Base-by-base conservation (phyloP, 2,329 filamentous ascomycete genomes). In the Xylariaceae sp. region DNA sequence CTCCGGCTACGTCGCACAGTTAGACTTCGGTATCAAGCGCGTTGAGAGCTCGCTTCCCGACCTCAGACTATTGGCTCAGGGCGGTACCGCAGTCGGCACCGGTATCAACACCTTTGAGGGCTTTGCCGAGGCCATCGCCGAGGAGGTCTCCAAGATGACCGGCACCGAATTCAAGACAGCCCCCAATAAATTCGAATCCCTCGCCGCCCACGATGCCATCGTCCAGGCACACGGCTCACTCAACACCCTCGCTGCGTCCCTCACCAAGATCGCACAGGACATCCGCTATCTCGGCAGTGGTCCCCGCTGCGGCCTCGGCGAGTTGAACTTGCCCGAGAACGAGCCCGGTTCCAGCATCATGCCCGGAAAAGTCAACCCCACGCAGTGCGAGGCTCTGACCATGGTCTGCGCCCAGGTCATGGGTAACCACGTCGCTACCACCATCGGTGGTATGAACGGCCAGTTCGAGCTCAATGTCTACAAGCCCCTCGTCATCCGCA, bases 381-480 rank as follows among this genome's bases (percentile, higher is more conserved):
- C 94, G 31, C 94, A 99, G 75, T 96, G 90, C 74, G 94, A 99
- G 78, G 89, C 90, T 54, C 76, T 99, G 70, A 97, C 94, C 62
- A 99, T 99, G 94, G 79, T 97, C 53, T 96, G 92, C 76, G 84
- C 89, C 17, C 94, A 99, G 74, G 92, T 99, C 55, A 96, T 97
- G 81, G 94, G 94, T 66, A 99, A 99, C 80, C 85, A 97, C 68
- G 87, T 90, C 47, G 90, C 94, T 35, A 85, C 89, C 53, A 96
- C 92, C 30, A 90, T 97, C 63, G 90, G 90, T 56, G 94, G 92
- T 66, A 95, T 95, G 77, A 95, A 94, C 75, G 94, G 94, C 59
- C 95, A 97, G 76, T 99, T 99, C 63, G 94, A 97, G 75, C 82
- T 99, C 61, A 99, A 97, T 73, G 94, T 97, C 48, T 99, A 96